These are phyloP conservation scores for Aspergillus homomorphus DNA, from an alignment of 495 filamentous ascomycete species.

Conservation along the genomic window DNA sequence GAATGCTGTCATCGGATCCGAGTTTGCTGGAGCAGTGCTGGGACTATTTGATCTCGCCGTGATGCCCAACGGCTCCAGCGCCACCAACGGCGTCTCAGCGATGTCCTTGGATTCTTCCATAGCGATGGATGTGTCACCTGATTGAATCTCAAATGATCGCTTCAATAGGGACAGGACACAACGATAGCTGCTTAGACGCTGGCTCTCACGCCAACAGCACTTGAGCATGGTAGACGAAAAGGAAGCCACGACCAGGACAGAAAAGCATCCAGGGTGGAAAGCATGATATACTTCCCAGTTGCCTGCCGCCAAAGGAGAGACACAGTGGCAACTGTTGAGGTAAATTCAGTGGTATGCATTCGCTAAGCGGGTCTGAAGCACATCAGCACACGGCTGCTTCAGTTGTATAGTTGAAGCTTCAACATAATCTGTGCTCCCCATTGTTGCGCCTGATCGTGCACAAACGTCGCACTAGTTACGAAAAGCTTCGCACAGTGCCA, in stretches of 20 bases:
- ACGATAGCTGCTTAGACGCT: neutral
- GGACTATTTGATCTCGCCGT: neutral
- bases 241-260: slow-evolving; percentile 10
- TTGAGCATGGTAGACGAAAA: neutral
- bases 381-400: neutral
- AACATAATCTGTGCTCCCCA: neutral
- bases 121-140: neutral
- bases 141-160: neutral
- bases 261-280: neutral
- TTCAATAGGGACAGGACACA: neutral
- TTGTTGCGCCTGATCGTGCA: neutral
- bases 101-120: slow-evolving; percentile 17
- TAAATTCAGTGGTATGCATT: neutral
- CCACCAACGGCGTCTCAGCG: slow-evolving; percentile 1
- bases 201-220: neutral
- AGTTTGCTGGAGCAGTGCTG: slow-evolving; percentile 5
- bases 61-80: slow-evolving; percentile 1
- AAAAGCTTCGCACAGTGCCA: neutral
- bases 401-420: neutral
- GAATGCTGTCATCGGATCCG: slow-evolving; percentile 32
- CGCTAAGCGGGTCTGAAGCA: neutral
- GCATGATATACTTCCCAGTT: neutral
- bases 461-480: neutral
- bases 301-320: neutral
- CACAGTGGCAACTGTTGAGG: neutral